Evolutionary conservation across 495 filamentous ascomycete genomes (phyloP), one percentile per base, ranked within the genome.

Genomic region (Cairneyella variabilis): DNA sequence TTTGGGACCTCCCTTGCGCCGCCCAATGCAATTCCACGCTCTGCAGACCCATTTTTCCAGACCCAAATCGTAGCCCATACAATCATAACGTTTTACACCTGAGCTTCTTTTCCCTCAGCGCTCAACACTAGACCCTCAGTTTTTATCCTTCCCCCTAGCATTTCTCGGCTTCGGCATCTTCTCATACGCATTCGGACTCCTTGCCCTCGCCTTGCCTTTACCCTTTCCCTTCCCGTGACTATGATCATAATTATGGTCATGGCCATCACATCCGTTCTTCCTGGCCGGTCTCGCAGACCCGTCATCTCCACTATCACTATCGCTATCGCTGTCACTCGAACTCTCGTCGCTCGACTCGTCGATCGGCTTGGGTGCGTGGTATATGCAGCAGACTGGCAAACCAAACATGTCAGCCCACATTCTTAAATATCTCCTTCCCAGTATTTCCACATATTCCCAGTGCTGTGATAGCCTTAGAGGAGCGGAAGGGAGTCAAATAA

Each of bases 131-230:
- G 17, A 32, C 28, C n/a, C n/a, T 32, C 47, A 17, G 21, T 42
- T 25, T 48, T 46, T 45, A 20, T 51, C 48, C 32, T 40, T 44
- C 12, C 27, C 39, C 18, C 45, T 51, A 20, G 39, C 44, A 11
- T 39, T 32, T 36, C 75, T 78, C 36, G 63, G 54, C 62, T 84
- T 89, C 1, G 92, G 91, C 77, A 90, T 83, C 69, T 87, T 91
- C 72, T 97, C 93, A 68, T 98, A 97, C 0, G 92, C 93, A 72
- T 98, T 98, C 43, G 90, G 89, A 61, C 88, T 92, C 3, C 83
- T 80, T 48, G 77, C 84, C 56, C 85, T 78, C 42, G 69, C 73
- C 48, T 67, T 72, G 65, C 62, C 67, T 51, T 73, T 76, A 60
- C 58, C 65, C 37, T 61, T 63, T 32, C 64, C 63, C 42, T 16